These are phyloP conservation scores for Amanita jacksonii DNA, from an alignment of 768 basidiomycete genomes.

Conservation along the genomic window DNA sequence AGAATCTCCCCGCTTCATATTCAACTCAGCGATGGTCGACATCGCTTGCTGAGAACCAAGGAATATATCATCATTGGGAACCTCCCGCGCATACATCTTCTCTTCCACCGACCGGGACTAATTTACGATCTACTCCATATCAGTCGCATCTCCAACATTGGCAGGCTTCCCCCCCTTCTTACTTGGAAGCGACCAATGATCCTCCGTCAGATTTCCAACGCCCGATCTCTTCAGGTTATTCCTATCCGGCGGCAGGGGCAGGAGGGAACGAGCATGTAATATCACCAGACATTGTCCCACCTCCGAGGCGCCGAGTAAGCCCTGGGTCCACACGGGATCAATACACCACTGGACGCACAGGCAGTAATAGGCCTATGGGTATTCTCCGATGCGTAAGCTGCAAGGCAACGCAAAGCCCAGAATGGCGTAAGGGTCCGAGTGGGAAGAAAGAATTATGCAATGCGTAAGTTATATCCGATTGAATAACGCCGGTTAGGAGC, in stretches of 20 bases:
- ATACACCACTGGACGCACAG: conserved; percentile 32
- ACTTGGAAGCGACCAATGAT: conserved; percentile 4
- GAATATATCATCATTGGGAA: conserved; percentile 20
- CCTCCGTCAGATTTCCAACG: conserved; percentile 16
- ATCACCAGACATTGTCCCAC: conserved; percentile 41
- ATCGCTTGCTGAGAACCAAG: conserved; percentile 17
- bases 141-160: conserved; percentile 27
- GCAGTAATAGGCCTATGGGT: conserved; percentile 64
- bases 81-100: conserved; percentile 22
- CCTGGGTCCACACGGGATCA: conserved; percentile 42
- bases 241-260: conserved; percentile 26
- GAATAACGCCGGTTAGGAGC: background rate
- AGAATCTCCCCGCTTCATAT: conserved; percentile 22
- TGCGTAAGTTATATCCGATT: conserved; percentile 47
- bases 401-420: conserved; percentile 73
- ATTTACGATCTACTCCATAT: conserved; percentile 24
- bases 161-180: conserved; percentile 27
- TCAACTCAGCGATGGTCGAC: conserved; percentile 35
- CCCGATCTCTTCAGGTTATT: conserved; percentile 26
- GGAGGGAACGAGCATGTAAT: conserved; percentile 21
- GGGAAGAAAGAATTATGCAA: conserved; percentile 90
- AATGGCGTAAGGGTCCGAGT: conserved; percentile 88
- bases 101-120: conserved; percentile 22
- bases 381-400: conserved; percentile 71
- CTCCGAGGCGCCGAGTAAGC: conserved; percentile 46